Evolutionary conservation across 2,329 filamentous ascomycete genomes (phyloP), one percentile per base, ranked within the genome.

Genomic region (Bimuria novae-zelandiae): DNA sequence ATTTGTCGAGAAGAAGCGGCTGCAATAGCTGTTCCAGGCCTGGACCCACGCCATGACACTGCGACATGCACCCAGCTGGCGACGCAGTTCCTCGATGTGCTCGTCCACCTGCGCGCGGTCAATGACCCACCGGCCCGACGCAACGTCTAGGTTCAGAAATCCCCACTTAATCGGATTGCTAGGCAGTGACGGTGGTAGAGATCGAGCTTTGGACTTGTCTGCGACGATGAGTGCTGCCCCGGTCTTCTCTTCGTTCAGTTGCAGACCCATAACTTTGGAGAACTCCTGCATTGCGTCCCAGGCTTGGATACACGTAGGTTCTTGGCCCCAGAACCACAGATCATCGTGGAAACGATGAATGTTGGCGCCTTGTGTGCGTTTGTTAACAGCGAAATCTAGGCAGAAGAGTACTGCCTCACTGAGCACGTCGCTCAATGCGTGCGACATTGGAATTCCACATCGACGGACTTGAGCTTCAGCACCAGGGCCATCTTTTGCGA

Each of bases 311-410:
- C 81, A 82, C 2, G 73, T 76, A 3, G 73, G 57, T 42, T 85
- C 80, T 5, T 83, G 76, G 7, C 81, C 79, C 84, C 85, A 88
- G 64, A 88, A 84, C 85, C 85, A 89, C 46, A 88, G 77, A 57
- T 88, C 84, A 56, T 88, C 86, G 46, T 87, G 80, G 32, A 87
- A 75, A 11, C 86, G 82, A 65, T 85, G 85, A 10, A 88, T 69
- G n/a, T 78, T 75, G 1, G 75, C 72, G 0, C 84, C 84, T 5
- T 74, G 56, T 0, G 85, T 84, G 1, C 75, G 71, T 53, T 82
- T 79, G 51, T 87, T 88, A 50, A 89, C 79, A 0, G 84, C 78
- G 61, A 84, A 85, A 62, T 89, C 86, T 59, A 89, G 80, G 54
- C 82, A 85, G 62, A 89, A 89, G 0, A 89, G 71, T 0, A 86